Evolutionary conservation across 768 basidiomycete species (phyloP).

Genomic region (Boletus tomentosulus): DNA sequence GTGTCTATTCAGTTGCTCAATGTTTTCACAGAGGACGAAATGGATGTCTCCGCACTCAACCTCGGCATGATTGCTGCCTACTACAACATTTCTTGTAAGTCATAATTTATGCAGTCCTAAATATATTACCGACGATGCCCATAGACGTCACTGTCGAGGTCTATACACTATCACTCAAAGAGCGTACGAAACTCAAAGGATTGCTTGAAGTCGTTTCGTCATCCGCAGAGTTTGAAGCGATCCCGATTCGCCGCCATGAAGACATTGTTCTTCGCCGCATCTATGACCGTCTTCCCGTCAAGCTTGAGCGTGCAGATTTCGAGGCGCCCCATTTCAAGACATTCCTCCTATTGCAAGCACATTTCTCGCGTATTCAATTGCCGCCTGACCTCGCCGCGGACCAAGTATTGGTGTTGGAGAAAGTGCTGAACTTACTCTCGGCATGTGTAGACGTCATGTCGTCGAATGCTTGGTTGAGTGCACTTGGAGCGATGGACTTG

Average conservation of each 20-base stretch:
- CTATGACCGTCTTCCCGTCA: constrained; percentile 38
- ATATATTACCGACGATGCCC: not conserved
- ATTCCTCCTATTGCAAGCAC: constrained; percentile 92
- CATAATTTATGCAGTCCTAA: not conserved
- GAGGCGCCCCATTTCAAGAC: constrained; percentile 98
- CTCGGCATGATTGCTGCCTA: too few species aligned
- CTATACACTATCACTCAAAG: constrained; percentile 91
- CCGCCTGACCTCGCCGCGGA: constrained; percentile 91
- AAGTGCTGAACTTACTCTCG: too few species aligned
- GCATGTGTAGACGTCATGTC: too few species aligned
- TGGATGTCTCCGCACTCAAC: too few species aligned
- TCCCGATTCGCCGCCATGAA: too few species aligned
- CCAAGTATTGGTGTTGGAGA: too few species aligned
- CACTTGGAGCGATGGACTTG: too few species aligned
- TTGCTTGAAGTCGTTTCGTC: too few species aligned
- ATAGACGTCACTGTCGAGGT: constrained; percentile 95
- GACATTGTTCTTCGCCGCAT: too few species aligned
- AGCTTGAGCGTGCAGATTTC: constrained; percentile 87
- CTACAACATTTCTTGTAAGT: too few species aligned
- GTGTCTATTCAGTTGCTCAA: not conserved
- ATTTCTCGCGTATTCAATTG: constrained; percentile 89
- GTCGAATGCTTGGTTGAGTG: too few species aligned
- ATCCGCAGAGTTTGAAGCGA: too few species aligned
- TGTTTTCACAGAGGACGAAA: constrained; percentile 65
- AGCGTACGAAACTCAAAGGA: constrained; percentile 94